Evolutionary conservation across 1,284 basidiomycete species (phyloP), one percentile per base, ranked within the genome.

Genomic region (Caloboletus firmus): DNA sequence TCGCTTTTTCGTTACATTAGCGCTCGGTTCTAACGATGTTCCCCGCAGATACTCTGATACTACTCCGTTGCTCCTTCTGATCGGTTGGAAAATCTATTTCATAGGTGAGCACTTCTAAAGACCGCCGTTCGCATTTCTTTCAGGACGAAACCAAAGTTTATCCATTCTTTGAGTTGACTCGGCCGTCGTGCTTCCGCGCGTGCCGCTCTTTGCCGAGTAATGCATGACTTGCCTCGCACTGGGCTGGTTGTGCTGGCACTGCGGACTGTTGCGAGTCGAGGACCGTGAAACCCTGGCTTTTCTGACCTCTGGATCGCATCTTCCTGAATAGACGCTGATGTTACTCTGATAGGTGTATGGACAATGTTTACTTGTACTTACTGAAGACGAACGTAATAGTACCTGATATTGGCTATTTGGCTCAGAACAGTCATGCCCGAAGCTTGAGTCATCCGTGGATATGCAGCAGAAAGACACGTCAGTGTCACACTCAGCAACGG

Each of bases 131-230:
- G 35, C 37, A 20, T 42, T 41, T 32, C 28, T 59, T 62, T 49
- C 50, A 69, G 65, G 76, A 81, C 73, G 84, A 87, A 86, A 86
- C 49, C 77, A 69, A 82, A 88, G 85, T 87, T 88, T 79, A 88
- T 88, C 85, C 85, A 87, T 88, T 88, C 85, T 77, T 88, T 87
- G 85, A 88, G 73, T 71, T 73, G 74, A 54, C 74, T 74, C 67
- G 69, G 64, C 61, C 58, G 54, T 61, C 61, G 68, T 68, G 63
- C 65, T 63, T 63, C 66, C 64, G 63, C 59, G 58, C 51, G 59
- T 66, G 71, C 72, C 73, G 65, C 73, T 69, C 70, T 65, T 62
- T 57, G 63, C 62, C 66, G 70, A 60, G 73, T 76, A 66, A 61
- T 61, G 59, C 62, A 56, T 67, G 46, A 65, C 32, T 20, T 26